Evolutionary conservation across 257 asterid genomes (phyloP).

Genomic region (Schizonepeta tenuifolia): DNA sequence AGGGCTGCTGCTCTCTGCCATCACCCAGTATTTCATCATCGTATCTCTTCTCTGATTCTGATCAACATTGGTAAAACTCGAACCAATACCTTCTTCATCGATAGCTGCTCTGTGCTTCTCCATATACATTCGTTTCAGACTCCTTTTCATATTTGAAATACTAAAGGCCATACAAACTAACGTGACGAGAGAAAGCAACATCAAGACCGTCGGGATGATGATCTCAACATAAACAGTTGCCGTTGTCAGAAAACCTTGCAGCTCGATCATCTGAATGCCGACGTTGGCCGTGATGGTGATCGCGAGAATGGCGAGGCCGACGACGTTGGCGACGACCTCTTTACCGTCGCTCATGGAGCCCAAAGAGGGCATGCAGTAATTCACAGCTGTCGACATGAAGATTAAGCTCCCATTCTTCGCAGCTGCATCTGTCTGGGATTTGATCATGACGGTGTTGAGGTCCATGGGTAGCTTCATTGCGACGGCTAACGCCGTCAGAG

Average conservation of each 20-base stretch:
- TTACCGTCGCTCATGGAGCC: conserved; percentile 31
- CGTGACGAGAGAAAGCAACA: too few relatives aligned
- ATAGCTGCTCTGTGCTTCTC: too few relatives aligned
- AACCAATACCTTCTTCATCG: too few relatives aligned
- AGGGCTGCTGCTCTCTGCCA: conserved; percentile 35
- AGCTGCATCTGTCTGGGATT: not conserved
- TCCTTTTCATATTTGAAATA: too few relatives aligned
- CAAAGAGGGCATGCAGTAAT: conserved; percentile 27
- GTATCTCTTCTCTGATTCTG: too few relatives aligned
- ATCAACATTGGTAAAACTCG: too few relatives aligned
- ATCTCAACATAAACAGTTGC: too few relatives aligned
- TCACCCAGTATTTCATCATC: conserved; percentile 29
- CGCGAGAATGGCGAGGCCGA: conserved; percentile 22
- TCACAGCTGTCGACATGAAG: conserved; percentile 22
- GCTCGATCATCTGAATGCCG: conserved; percentile 22
- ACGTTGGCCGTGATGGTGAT: conserved; percentile 26
- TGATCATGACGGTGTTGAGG: conserved; percentile 27
- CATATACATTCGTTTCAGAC: too few relatives aligned
- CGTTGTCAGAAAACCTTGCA: not conserved
- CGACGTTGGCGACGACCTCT: conserved; percentile 16
- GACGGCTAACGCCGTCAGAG: conserved; percentile 38
- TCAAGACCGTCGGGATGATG: too few relatives aligned
- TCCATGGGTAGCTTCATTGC: conserved; percentile 44
- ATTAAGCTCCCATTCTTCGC: conserved; percentile 25
- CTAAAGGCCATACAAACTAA: too few relatives aligned